Evolutionary conservation across 2,329 filamentous ascomycete genomes (phyloP), one percentile per base, ranked within the genome.

Genomic region (Capronia americana): DNA sequence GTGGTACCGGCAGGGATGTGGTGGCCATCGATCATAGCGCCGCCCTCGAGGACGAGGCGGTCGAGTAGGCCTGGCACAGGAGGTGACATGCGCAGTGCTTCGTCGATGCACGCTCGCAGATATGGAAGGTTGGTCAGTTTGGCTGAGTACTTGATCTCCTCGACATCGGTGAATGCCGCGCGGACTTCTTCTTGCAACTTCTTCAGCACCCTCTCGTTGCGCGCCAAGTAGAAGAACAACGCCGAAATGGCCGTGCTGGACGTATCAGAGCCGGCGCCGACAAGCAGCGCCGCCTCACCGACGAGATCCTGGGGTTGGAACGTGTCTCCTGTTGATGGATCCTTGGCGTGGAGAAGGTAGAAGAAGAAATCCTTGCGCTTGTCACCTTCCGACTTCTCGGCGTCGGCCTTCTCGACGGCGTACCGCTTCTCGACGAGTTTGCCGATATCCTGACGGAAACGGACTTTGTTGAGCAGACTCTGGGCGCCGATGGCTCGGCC

Each of bases 281-380:
- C 56, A 12, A 71, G 65, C 23, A 65, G 41, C 7, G 60, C 57
- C 12, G 53, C 55, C 53, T 72, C 66, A 3, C 63, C 68, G 1
- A 70, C 53, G 12, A 70, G 56, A 23, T 70, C 68, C 28, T 41
- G 30, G 14, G 66, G 60, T 20, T 20, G 11, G 54, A 68, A 70
- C 38, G 24, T 54, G 20, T 79, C 72, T 65, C 80, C 77, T 17
- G 81, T 81, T 67, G 82, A 76, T 1, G 80, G 78, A 71, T 85
- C 79, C 71, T 80, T 79, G 59, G 82, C 79, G 63, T 82, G 77
- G 54, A 82, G 73, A 4, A 82, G 76, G 75, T 85, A 76, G 73
- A 81, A 78, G 74, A 82, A 81, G 71, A 84, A 81, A 71, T 84
- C 83, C 58, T 80, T 81, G 23, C 78, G 73, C 57, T 63, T 24